phyloP scores from a whole-genome alignment of 75 land plant species.

The Chamaecyparis obtusa region DNA sequence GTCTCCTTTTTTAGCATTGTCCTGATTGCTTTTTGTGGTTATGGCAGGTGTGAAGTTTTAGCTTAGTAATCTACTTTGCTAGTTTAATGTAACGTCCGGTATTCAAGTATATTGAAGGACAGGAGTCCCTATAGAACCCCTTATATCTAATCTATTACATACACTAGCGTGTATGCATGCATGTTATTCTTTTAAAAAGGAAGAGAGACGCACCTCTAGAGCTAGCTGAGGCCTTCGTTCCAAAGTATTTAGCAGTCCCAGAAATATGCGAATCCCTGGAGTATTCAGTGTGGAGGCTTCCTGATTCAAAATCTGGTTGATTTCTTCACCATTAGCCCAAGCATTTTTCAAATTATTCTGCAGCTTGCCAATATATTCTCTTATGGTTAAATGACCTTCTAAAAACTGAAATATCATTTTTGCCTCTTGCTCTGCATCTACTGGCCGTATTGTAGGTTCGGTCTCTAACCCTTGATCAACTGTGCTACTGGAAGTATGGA shows the following conservation, averaged over 20 bases:
- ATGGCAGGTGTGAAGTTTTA: neutral
- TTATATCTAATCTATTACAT: no score
- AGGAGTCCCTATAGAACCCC: no score
- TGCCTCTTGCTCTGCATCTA: neutral
- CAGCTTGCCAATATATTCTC: neutral
- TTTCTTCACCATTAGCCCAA: neutral
- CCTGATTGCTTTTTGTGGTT: neutral
- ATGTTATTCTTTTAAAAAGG: neutral
- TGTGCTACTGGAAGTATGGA: neutral
- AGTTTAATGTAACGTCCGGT: no score
- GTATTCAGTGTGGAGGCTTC: neutral
- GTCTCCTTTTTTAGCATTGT: no score
- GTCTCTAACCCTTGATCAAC: neutral
- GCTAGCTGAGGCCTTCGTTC: conserved; percentile 7
- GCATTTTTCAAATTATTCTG: neutral
- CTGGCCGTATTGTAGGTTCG: neutral
- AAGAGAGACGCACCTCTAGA: conserved; percentile 1
- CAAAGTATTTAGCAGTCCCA: neutral
- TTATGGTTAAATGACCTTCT: conserved; percentile 28
- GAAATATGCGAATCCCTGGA: neutral
- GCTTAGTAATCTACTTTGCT: no score
- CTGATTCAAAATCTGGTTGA: conserved; percentile 3
- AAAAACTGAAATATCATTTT: neutral
- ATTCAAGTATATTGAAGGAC: no score
- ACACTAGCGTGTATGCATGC: no score